These are phyloP conservation scores for Clathrospora elynae DNA, from an alignment of 2,329 filamentous ascomycete genomes.

Conservation along the genomic window DNA sequence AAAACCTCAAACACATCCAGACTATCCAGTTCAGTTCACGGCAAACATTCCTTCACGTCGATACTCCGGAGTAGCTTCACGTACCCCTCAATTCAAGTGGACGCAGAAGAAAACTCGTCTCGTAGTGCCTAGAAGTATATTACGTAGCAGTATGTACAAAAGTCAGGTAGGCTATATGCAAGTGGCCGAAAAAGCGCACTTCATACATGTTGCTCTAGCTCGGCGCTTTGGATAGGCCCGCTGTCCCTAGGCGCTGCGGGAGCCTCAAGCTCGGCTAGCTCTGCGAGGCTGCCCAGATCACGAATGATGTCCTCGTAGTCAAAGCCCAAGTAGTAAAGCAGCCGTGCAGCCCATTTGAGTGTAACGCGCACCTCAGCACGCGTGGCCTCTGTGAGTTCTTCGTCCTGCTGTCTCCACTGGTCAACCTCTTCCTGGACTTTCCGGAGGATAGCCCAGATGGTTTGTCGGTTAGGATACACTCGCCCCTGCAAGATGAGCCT, in stretches of 20 bases:
- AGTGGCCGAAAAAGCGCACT: constrained; percentile 22
- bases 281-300: constrained; percentile 38
- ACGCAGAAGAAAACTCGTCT: no score
- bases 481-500: constrained; percentile 38
- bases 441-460: constrained; percentile 40
- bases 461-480: constrained; percentile 40
- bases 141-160: constrained; percentile 27
- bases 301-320: constrained; percentile 42
- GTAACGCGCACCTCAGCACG: constrained; percentile 33
- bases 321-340: constrained; percentile 41
- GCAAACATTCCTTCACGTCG: neutral
- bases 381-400: constrained; percentile 18
- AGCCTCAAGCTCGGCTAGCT: constrained; percentile 41
- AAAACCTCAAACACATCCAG: constrained; percentile 21
- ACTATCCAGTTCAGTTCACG: constrained; percentile 17
- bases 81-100: neutral
- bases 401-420: constrained; percentile 18
- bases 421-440: constrained; percentile 42
- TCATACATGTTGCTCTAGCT: constrained; percentile 12
- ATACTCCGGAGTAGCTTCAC: no score
- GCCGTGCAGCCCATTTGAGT: constrained; percentile 38
- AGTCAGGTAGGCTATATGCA: constrained; percentile 23
- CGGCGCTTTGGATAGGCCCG: constrained; percentile 15
- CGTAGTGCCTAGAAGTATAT: constrained; percentile 9
- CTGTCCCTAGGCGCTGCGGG: constrained; percentile 19